Conservation (phyloP, 2,329 filamentous ascomycete genomes). For the Beauveria bassiana region DNA sequence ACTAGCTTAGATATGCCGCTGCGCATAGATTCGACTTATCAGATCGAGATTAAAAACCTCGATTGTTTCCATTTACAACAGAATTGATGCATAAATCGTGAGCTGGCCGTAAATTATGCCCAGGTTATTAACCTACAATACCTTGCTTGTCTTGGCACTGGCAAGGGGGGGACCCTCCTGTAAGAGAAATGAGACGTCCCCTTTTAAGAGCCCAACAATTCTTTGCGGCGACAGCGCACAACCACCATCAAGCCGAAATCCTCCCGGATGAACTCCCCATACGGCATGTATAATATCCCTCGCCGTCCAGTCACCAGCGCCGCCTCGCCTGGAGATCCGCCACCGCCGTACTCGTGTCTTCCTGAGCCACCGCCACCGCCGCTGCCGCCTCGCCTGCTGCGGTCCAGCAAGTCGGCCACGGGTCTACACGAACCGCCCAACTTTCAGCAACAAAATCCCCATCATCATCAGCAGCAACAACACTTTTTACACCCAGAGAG, state of each 20-base stretch:
- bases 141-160: neutral
- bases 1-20: too few relatives aligned
- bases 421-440: conserved; percentile 6
- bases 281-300: neutral
- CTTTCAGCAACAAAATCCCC: too few relatives aligned
- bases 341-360: neutral
- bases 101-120: neutral
- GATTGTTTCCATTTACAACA: too few relatives aligned
- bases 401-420: conserved; percentile 14
- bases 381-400: conserved; percentile 11
- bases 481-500: neutral
- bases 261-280: neutral
- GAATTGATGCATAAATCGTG: neutral
- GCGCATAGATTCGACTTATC: too few relatives aligned
- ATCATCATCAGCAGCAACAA: neutral
- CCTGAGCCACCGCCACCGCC: neutral
- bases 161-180: neutral
- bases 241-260: neutral
- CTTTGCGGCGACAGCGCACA: neutral
- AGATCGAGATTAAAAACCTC: too few relatives aligned
- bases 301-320: neutral
- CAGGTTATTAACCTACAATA: too few relatives aligned
- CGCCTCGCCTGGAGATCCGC: neutral
- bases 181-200: neutral
- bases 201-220: neutral